Evolutionary conservation across 768 basidiomycete genomes (phyloP).

Genomic region (Candolleomyces eurysporus): DNA sequence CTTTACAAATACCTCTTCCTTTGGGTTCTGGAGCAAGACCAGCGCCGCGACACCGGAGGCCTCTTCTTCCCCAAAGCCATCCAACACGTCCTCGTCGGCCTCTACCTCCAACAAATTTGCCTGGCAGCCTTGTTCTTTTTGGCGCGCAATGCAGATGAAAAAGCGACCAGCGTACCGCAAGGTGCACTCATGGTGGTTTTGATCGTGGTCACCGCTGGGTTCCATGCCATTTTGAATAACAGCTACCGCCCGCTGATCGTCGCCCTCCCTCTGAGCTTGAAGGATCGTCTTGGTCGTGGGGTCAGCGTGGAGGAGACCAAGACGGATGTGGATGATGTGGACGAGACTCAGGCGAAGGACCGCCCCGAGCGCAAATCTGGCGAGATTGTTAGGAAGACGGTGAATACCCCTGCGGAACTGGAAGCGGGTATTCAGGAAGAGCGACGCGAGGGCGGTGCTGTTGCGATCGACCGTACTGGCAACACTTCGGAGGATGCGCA

Average conservation of each 20-base stretch:
- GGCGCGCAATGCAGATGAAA: slow-evolving; percentile 48
- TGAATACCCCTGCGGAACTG: too few relatives aligned
- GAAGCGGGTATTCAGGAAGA: neutral
- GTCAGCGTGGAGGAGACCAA: slow-evolving; percentile 12
- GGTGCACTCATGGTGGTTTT: slow-evolving; percentile 85
- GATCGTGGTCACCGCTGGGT: slow-evolving; percentile 74
- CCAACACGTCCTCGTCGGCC: slow-evolving; percentile 88
- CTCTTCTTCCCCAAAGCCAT: slow-evolving; percentile 95
- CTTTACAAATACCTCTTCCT: slow-evolving; percentile 88
- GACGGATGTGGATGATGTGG: neutral
- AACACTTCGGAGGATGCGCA: slow-evolving; percentile 8
- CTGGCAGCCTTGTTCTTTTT: slow-evolving; percentile 91
- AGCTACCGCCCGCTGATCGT: slow-evolving; percentile 79
- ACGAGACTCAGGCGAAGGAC: neutral
- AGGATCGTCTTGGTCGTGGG: slow-evolving; percentile 29
- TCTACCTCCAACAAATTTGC: slow-evolving; percentile 90
- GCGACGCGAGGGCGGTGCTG: neutral
- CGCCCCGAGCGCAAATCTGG: too few relatives aligned
- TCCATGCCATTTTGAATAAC: slow-evolving; percentile 68
- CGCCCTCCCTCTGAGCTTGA: slow-evolving; percentile 78
- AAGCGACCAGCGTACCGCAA: slow-evolving; percentile 64
- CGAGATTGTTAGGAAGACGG: too few relatives aligned
- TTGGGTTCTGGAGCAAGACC: slow-evolving; percentile 72
- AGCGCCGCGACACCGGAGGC: slow-evolving; percentile 80
- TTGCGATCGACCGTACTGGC: neutral